Evolutionary conservation across 257 asterid genomes (phyloP), one percentile per base, ranked within the genome.

Genomic region (Handroanthus guayacan): DNA sequence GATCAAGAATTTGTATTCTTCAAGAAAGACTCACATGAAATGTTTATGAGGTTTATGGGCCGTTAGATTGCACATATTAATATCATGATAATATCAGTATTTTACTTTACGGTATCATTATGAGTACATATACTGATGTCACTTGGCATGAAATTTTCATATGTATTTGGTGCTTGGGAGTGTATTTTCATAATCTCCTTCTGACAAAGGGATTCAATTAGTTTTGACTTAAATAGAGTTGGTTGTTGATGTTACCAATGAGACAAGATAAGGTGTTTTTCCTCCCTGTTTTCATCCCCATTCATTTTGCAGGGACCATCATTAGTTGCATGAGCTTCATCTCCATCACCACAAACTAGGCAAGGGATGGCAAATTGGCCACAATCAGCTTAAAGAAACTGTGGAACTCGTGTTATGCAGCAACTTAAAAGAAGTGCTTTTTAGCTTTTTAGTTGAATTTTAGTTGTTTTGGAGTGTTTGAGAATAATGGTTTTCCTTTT

Each of bases 181-280:
- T 51, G 18, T 13, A 13, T 51, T 18, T 4, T 51, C 57, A 5
- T 14, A 2, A 14, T 51, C 57, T 51, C 20, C 57, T 51, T 25
- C 8, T 51, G 0, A 51, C 20, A 51, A 51, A 51, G 5, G 4
- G 57, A 51, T 51, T 4, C 57, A 51, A 13, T n/a, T 13, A 51
- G 5, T 51, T 51, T 18, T 13, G 57, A 5, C 17, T 51, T 48
- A 48, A 48, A 48, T 11, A 7, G 16, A 48, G 55, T 48, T 10
- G 39, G 39, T 38, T 55, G 58, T 58, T 57, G 66, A 58, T 72
- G 58, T 43, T 72, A 72, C 68, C 68, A 20, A 72, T 43, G 76
- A 39, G 1, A 57, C 4, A 58, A 55, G 68, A 57, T 72, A 57
- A 41, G 47, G 31, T 6, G 31, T 39, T 48, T 71, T 56, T 43